Evolutionary conservation across 2,329 filamentous ascomycete genomes (phyloP).

Genomic region (Monosporascus sp.): DNA sequence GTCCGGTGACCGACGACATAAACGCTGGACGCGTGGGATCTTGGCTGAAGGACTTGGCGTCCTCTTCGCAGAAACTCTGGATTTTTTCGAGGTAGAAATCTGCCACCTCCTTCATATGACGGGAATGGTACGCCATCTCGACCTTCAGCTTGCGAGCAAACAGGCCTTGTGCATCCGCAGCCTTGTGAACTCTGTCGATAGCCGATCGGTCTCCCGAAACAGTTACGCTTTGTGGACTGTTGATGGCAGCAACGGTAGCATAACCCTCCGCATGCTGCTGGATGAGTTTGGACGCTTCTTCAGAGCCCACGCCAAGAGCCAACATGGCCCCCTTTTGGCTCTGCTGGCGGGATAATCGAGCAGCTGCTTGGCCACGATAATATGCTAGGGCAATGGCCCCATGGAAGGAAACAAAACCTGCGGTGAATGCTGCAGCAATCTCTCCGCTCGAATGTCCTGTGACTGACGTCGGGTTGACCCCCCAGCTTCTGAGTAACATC

Average conservation of each 20-base stretch:
- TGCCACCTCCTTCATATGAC: conserved; percentile 24
- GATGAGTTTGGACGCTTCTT: conserved; percentile 3
- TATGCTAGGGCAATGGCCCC: conserved; percentile 21
- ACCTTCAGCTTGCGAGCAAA: conserved; percentile 29
- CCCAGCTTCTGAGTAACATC: conserved; percentile 23
- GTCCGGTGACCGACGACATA: conserved; percentile 18
- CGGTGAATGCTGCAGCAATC: conserved; percentile 29
- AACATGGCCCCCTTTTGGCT: conserved; percentile 17
- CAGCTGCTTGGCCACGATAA: conserved; percentile 18
- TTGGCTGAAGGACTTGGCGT: background rate
- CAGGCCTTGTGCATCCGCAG: conserved; percentile 8
- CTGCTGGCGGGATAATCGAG: background rate
- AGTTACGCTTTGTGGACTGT: conserved; percentile 22
- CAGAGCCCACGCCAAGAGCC: conserved; percentile 12
- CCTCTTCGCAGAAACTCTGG: conserved; percentile 1
- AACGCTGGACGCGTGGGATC: conserved; percentile 2
- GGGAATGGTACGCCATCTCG: conserved; percentile 33
- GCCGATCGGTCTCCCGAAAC: conserved; percentile 25
- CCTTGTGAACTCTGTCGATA: conserved; percentile 13
- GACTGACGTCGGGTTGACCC: conserved; percentile 19
- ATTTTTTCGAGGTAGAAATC: conserved; percentile 15
- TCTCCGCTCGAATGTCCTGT: conserved; percentile 31
- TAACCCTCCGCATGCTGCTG: conserved; percentile 3
- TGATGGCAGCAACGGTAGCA: conserved; percentile 11
- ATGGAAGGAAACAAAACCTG: conserved; percentile 19